Conservation (phyloP, 345 rosid species). For the Arabidopsis thaliana region DNA sequence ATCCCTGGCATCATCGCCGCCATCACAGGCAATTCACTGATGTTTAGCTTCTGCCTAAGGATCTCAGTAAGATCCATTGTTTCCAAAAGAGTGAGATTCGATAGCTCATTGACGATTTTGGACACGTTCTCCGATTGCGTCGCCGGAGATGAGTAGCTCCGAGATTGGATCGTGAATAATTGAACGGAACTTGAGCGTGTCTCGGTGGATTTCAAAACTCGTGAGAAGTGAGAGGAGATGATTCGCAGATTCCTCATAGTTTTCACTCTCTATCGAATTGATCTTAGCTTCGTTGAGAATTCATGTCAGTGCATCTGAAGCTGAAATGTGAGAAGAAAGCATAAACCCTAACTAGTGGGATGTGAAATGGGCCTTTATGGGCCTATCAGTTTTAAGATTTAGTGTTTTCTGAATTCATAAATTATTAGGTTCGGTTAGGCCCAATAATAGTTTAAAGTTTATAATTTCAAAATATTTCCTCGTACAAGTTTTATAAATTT, state of each 20-base stretch:
- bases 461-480: no score
- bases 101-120: constrained; percentile 65
- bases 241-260: constrained; percentile 55
- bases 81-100: constrained; percentile 78
- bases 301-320: constrained; percentile 5
- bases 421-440: background rate
- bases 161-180: constrained; percentile 24
- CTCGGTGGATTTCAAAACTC: constrained; percentile 35
- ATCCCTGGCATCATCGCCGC: constrained; percentile 93
- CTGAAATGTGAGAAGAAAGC: constrained; percentile 16
- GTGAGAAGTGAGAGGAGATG: constrained; percentile 52
- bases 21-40: constrained; percentile 81
- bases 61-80: constrained; percentile 71
- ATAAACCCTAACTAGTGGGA: constrained; percentile 42
- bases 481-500: background rate
- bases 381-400: background rate
- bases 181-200: background rate
- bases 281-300: constrained; percentile 18
- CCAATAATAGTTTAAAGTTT: background rate
- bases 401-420: background rate
- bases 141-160: constrained; percentile 33
- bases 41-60: constrained; percentile 63
- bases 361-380: constrained; percentile 32
- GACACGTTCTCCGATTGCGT: constrained; percentile 58
- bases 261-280: background rate